Base-by-base conservation (phyloP, 2,329 filamentous ascomycete species). In the Botrytis porri region DNA sequence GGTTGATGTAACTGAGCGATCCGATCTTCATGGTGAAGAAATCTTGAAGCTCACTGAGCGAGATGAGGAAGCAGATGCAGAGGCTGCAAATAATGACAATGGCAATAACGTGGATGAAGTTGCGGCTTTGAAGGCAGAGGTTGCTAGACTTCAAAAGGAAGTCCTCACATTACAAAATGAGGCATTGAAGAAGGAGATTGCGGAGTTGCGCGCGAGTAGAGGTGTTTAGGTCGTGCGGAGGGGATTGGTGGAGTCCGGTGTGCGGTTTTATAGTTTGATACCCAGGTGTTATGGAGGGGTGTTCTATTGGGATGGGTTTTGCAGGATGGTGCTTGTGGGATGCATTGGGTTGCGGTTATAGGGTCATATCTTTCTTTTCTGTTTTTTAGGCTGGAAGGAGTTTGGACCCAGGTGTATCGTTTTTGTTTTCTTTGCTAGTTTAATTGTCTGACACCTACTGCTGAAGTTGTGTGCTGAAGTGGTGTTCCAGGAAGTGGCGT, bases 211-310 rank as follows among this genome's bases (percentile, higher is more conserved):
- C 14, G 51, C 3, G 16, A 29, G 1, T 4, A 41, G 3, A 10
- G 14, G 7, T 18, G 1, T 18, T 41, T 63, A 7, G n/a, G 0
- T 9, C 1, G 1, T 10, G 2, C 1, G 25, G 10, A 22, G 22
- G 22, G 22, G n/a, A 9, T 41, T 10, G 25, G 1, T 41, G 37
- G n/a, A 41, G 37, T 10, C 20, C 14, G 25, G 16, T 29, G 16
- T 63, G 16, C 7, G 14, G 4, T 29, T 41, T 41, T 41, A 16
- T 62, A 3, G 18, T 0, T 8, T 29, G 35, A 37, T 62, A 25
- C 37, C 35, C 25, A n/a, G 35, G 16, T 0, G 25, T 2, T 60
- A 18, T 29, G n/a, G 51, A 57, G n/a, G n/a, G 14, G 9, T 29
- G 1, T 57, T 57, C n/a, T 48, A 57, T 18, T 29, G 51, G 10